Evolutionary conservation across 192 early-diverging fungal genomes (phyloP), one percentile per base, ranked within the genome.

Genomic region (Podila clonocystis): DNA sequence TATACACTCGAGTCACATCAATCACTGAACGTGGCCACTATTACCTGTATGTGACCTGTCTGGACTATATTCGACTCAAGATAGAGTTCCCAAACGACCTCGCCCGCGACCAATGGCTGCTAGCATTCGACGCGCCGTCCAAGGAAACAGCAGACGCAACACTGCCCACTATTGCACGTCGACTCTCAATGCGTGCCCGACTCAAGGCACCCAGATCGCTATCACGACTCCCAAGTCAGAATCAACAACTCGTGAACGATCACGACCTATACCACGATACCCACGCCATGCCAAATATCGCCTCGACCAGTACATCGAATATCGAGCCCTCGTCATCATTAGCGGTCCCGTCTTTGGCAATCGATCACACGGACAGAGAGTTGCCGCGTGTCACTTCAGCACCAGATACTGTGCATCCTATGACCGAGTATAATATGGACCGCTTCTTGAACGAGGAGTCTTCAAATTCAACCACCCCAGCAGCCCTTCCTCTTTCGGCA

Each of bases 21-120:
- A 41, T 58, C 5, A 67, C 65, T 24, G 50, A 57, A 6, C n/a
- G 9, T 9, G 58, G 28, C 1, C 67, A 69, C 38, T 41, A 28
- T 17, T 69, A 30, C 36, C 12, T 70, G 1, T 5, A 12, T 3
- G 38, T 70, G 4, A 26, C 22, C 9, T 70, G 59, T 31, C 36
- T 70, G 8, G 24, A 70, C 60, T 15, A 33, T 17, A 15, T 2
- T 24, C 17, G 24, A 20, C 58, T 69, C 2, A 33, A 48, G 9
- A 33, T 69, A 3, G 67, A 69, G 26, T 49, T 69, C 28, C 58
- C 36, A 15, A 69, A 31, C 36, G 24, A 22, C 19, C n/a, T 69
- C 5, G 67, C 67, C 8, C 57, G 67, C 0, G 67, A 69, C 29
- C 55, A 69, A 30, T 69, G 67, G 67, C 36, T 45, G 6, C 29